Base-by-base conservation (phyloP, 164 flowering plant genomes). In the Vitis rotundifolia region DNA sequence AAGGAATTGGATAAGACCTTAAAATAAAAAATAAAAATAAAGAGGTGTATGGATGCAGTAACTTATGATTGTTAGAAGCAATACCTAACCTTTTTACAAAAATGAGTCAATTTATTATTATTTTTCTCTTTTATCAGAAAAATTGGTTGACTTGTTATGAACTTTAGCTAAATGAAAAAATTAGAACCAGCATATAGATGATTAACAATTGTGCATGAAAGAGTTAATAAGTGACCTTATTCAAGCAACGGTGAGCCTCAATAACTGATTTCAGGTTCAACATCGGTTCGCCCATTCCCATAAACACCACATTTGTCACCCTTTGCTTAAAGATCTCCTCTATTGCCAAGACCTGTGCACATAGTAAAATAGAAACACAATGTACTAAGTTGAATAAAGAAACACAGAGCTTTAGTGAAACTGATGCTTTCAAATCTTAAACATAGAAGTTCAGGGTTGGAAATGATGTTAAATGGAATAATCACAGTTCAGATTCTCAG, bases 261-360 rank as follows among this genome's bases (percentile, higher is more conserved):
- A 93, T 81, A 69, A 96, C 97, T 47, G 94, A 78, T 68, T 93
- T 96, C 76, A 96, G 62, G 76, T 96, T 96, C 79, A 96, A 73
- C 99, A 96, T 92, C 44, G 98, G 99, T 78, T 96, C 99, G 28
- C 99, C 99, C 99, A 96, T 93, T 69, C 98, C 98, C 99, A 96
- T 96, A 78, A 93, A 96, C 60, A 96, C 98, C 37, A 93, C 97
- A 87, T 96, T 96, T 49, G 97, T 82, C 73, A 96, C 99, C 71
- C 97, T 89, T 15, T 80, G 83, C 67, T 93, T 81, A 83, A 96
- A 96, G 57, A 86, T 64, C 72, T 96, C 99, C 80, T 93, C 99
- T 72, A 93, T 83, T 44, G 93, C 94, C 81, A 93, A 77, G 0
- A 96, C 97, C 98, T 96, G 79, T 70, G 66, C n/a, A 67, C 16